Evolutionary conservation across 768 basidiomycete species (phyloP), one percentile per base, ranked within the genome.

Genomic region (Trametes gibbosa): DNA sequence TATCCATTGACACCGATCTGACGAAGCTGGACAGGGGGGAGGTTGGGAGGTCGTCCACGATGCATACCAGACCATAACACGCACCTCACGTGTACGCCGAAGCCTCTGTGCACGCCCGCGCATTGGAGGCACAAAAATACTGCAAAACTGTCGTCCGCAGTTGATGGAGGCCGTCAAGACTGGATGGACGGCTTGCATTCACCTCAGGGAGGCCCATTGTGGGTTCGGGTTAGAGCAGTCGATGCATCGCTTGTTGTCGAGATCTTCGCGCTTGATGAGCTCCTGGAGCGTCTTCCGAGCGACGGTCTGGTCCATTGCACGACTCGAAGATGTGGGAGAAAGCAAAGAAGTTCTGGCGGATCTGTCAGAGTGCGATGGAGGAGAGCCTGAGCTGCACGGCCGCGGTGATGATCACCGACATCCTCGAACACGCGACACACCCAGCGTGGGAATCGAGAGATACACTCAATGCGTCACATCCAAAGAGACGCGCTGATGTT

Each of bases 1-100:
- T 90, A 75, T 97, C 95, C 95, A 97, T 98, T 53, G 94, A 94
- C 63, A 95, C 84, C 41, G 91, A 93, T 70, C 95, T 82, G 55
- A 96, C 92, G 73, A 95, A 96, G 72, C 90, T 92, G 74, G 43
- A 32, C 39, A 54, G 16, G 45, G 45, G 6, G 21, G 32, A 62
- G 34, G 63, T 57, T 65, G 65, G 51, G 66, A 54, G 50, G 62
- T 24, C 54, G 43, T 37, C 29, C 23, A 54, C 40, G 50, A 8
- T 49, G 34, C 14, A 34, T 12, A 43, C 39, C n/a, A 45, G 51
- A 40, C 32, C 52, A 47, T 47, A 19, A 41, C 27, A 66, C 64
- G 47, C 61, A 78, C 90, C 88, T 91, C 71, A 98, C 84, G 73
- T 98, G 96, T 16, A 97, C 95, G 42, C 96, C 96, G 69, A 97